Percentiles rank a stretch among this genome's conserved stretches.
These are phyloP conservation scores for Stropharia rugosoannulata DNA, from an alignment of 768 basidiomycete species.

Conservation along the genomic window DNA sequence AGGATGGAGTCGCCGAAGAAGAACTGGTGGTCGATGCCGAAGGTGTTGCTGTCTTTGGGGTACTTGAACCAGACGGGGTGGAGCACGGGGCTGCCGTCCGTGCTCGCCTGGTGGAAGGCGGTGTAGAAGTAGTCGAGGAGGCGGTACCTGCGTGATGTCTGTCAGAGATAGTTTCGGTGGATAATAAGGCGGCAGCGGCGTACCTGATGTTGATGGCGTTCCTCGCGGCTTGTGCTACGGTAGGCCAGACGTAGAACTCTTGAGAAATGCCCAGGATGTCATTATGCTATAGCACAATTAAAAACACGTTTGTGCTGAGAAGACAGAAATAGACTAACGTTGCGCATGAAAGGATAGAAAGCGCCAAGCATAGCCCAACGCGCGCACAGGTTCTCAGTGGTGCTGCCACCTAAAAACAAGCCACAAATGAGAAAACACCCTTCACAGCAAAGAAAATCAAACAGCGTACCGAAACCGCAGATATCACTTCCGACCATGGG, in stretches of 20 bases:
- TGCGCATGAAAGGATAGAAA: conserved; percentile 80
- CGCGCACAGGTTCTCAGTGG: conserved; percentile 68
- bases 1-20: conserved; percentile 68
- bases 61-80: conserved; percentile 68
- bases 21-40: conserved; percentile 64
- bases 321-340: conserved; percentile 39
- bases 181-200: conserved; percentile 11
- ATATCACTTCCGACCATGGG: conserved; percentile 81
- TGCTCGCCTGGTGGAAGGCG: conserved; percentile 56
- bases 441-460: background rate
- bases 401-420: conserved; percentile 44
- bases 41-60: conserved; percentile 59
- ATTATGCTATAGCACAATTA: conserved; percentile 46
- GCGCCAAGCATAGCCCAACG: conserved; percentile 79
- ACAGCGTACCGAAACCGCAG: conserved; percentile 56
- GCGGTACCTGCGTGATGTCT: conserved; percentile 45
- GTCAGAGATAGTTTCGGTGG: background rate
- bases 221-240: conserved; percentile 55
- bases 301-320: background rate
- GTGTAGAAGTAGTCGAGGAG: conserved; percentile 74
- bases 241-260: conserved; percentile 68
- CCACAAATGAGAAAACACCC: too few species aligned
- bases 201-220: conserved; percentile 62
- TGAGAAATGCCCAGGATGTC: conserved; percentile 50
- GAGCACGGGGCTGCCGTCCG: conserved; percentile 65